Evolutionary conservation across 1,284 basidiomycete species (phyloP).

Genomic region (Apiotrichum gracile): DNA sequence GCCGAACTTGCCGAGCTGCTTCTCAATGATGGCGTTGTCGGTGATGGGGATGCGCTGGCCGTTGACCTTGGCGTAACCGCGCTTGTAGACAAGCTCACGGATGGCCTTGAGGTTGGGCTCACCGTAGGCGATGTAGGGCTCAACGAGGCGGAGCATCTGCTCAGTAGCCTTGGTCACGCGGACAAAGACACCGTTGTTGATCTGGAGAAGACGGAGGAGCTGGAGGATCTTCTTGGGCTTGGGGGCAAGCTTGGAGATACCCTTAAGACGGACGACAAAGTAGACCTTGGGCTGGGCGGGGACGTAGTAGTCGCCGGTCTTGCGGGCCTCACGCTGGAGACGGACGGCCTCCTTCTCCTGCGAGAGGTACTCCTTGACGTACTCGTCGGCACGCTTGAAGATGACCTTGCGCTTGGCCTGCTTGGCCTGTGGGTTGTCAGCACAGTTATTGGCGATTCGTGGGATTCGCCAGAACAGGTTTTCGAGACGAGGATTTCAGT

Average conservation of each 20-base stretch:
- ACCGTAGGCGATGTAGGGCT: slow-evolving; percentile 96
- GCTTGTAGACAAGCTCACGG: slow-evolving; percentile 98
- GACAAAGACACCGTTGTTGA: slow-evolving; percentile 99
- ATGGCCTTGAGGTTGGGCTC: slow-evolving; percentile 88
- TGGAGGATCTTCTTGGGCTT: slow-evolving; percentile 99
- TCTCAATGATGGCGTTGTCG: slow-evolving; percentile 91
- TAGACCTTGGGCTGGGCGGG: slow-evolving; percentile 94
- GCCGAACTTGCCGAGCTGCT: slow-evolving; percentile 85
- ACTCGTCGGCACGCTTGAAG: slow-evolving; percentile 99
- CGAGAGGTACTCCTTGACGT: slow-evolving; percentile 91
- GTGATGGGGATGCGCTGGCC: slow-evolving; percentile 94
- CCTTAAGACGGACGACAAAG: slow-evolving; percentile 95
- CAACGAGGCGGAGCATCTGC: slow-evolving; percentile 96
- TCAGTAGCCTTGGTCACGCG: slow-evolving; percentile 94
- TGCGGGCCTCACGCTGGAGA: slow-evolving; percentile 85
- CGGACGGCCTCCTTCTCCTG: slow-evolving; percentile 97
- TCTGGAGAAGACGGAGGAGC: slow-evolving; percentile 95
- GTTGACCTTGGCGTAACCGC: slow-evolving; percentile 97
- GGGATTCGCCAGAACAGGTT: background rate
- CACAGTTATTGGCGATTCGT: background rate
- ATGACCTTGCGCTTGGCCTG: slow-evolving; percentile 92
- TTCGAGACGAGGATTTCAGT: slow-evolving; percentile 53
- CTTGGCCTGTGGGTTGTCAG: slow-evolving; percentile 56
- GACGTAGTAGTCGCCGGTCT: slow-evolving; percentile 95
- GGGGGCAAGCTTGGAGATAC: slow-evolving; percentile 99